Conservation (phyloP, 331 rosid genomes). For the Prunus yedoensis region DNA sequence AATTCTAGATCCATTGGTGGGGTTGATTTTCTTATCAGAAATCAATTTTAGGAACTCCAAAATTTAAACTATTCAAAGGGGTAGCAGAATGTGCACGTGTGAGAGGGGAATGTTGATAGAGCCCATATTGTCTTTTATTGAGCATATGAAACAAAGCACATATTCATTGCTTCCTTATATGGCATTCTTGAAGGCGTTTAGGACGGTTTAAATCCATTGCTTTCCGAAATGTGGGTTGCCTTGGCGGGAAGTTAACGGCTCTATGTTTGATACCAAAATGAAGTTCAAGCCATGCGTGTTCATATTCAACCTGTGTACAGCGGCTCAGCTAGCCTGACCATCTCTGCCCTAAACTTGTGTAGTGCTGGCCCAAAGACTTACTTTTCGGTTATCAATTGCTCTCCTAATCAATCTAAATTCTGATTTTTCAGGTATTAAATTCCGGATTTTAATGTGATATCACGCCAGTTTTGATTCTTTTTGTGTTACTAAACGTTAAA, state of each 20-base stretch:
- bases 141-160: slow-evolving; percentile 35
- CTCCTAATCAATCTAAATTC: too few species aligned
- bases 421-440: too few species aligned
- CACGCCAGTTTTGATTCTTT: too few species aligned
- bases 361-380: too few species aligned
- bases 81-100: slow-evolving; percentile 1
- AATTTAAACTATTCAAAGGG: background rate
- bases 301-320: too few species aligned
- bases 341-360: too few species aligned
- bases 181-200: background rate
- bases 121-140: background rate
- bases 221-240: slow-evolving; percentile 19
- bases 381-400: too few species aligned
- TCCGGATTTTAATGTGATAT: too few species aligned
- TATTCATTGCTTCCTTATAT: slow-evolving; percentile 52
- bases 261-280: slow-evolving; percentile 12
- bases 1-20: slow-evolving; percentile 61
- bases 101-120: slow-evolving; percentile 1
- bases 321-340: too few species aligned
- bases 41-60: background rate
- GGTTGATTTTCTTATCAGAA: background rate
- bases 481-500: too few species aligned
- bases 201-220: background rate
- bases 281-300: too few species aligned
- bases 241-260: slow-evolving; percentile 32